These are phyloP conservation scores for Epichloe gansuensis DNA, from an alignment of 2,329 filamentous ascomycete species.

Conservation along the genomic window DNA sequence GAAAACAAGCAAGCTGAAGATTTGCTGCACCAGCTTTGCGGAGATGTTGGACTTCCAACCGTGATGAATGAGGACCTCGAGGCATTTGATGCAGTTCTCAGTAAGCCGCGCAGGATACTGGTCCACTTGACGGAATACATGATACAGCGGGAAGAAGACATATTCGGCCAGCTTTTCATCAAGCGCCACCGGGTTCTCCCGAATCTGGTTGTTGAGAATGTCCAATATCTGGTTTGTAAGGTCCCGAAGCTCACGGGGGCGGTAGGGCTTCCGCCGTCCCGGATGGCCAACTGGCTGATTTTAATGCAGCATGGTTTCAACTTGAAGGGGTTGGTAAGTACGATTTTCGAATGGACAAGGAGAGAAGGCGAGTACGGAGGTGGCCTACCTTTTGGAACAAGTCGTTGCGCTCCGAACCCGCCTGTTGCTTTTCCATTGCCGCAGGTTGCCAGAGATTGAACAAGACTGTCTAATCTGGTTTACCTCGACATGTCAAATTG, in stretches of 20 bases:
- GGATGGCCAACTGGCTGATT: slow-evolving; percentile 45
- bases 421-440: slow-evolving; percentile 9
- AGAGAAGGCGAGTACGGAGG: not conserved
- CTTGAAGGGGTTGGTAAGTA: slow-evolving; percentile 23
- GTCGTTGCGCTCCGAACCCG: slow-evolving; percentile 17
- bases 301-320: slow-evolving; percentile 51
- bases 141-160: slow-evolving; percentile 83
- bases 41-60: slow-evolving; percentile 70
- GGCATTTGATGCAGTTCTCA: slow-evolving; percentile 65
- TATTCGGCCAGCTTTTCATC: slow-evolving; percentile 86
- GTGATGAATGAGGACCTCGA: slow-evolving; percentile 59
- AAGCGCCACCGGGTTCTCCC: slow-evolving; percentile 37
- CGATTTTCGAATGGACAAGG: not conserved
- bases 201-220: slow-evolving; percentile 33
- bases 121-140: slow-evolving; percentile 68
- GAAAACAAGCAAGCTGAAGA: slow-evolving; percentile 75
- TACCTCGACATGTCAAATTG: slow-evolving; percentile 3
- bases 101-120: slow-evolving; percentile 58
- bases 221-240: slow-evolving; percentile 33
- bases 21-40: slow-evolving; percentile 64
- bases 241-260: slow-evolving; percentile 31
- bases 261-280: slow-evolving; percentile 29
- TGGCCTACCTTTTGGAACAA: slow-evolving; percentile 27
- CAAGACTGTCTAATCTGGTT: not conserved
- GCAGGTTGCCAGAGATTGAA: not conserved